phyloP scores from a whole-genome alignment of 1,284 basidiomycete species.

The Violaceomyces palustris region DNA sequence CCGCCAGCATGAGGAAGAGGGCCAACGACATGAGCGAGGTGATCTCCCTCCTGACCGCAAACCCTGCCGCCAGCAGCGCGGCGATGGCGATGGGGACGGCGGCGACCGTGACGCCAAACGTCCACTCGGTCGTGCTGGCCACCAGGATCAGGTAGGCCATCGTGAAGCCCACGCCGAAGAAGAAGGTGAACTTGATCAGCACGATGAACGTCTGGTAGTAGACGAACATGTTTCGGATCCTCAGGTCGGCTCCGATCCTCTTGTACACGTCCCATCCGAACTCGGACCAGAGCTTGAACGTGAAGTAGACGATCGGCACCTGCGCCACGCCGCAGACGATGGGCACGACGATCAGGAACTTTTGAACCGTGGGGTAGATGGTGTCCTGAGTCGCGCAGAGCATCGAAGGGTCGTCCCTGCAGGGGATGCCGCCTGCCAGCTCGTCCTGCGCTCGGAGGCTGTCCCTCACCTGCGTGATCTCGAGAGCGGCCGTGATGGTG shows the following conservation, averaged over 20 bases:
- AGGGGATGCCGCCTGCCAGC: conserved; percentile 16
- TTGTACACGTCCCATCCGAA: conserved; percentile 46
- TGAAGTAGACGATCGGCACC: conserved; percentile 21
- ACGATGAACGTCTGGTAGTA: conserved; percentile 45
- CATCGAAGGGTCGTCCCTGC: conserved; percentile 5
- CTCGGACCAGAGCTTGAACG: conserved; percentile 35
- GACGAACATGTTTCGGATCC: conserved; percentile 31
- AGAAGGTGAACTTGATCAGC: conserved; percentile 43
- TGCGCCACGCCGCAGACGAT: conserved; percentile 30
- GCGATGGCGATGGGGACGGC: conserved; percentile 36
- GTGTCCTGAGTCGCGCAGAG: conserved; percentile 12
- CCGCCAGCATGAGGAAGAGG: conserved; percentile 28
- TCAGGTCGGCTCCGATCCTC: conserved; percentile 40
- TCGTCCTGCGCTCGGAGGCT: conserved; percentile 28
- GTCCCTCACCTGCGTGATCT: conserved; percentile 36
- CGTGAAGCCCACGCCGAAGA: conserved; percentile 39
- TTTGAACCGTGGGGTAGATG: conserved; percentile 24
- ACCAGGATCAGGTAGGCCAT: conserved; percentile 43
- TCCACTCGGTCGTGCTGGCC: conserved; percentile 26
- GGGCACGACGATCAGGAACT: conserved; percentile 35
- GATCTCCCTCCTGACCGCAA: conserved; percentile 35
- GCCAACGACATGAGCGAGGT: conserved; percentile 33
- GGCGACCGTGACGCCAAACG: conserved; percentile 40
- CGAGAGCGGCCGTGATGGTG: conserved; percentile 34
- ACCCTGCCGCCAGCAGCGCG: conserved; percentile 28